Evolutionary conservation across 176 grass and related monocot genomes (phyloP).

Genomic region (Echinochloa phyllopogon): DNA sequence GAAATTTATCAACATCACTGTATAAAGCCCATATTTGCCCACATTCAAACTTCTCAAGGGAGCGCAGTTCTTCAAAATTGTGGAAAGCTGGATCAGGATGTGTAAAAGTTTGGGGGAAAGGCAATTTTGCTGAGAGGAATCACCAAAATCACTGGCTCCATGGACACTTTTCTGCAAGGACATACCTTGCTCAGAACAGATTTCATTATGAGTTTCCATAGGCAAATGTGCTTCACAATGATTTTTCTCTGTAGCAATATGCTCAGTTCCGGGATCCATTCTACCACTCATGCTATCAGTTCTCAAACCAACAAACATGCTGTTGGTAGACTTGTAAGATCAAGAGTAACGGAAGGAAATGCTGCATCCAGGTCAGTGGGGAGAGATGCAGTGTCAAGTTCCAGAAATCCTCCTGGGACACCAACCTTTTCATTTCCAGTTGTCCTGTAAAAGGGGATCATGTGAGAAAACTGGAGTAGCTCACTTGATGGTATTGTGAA

Average conservation of each 20-base stretch:
- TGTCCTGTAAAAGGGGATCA: constrained; percentile 67
- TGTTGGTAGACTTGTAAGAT: constrained; percentile 32
- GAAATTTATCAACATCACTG: constrained; percentile 67
- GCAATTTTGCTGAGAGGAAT: constrained; percentile 28
- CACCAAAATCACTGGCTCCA: constrained; percentile 13
- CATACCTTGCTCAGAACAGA: constrained; percentile 27
- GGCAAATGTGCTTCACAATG: background rate
- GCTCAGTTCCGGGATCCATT: constrained; percentile 31
- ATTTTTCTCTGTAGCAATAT: constrained; percentile 15
- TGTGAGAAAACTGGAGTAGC: constrained; percentile 80
- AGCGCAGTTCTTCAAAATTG: constrained; percentile 54
- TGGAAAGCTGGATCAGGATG: constrained; percentile 67
- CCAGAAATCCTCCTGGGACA: constrained; percentile 71
- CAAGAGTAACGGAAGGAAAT: constrained; percentile 57
- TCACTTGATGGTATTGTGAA: constrained; percentile 53
- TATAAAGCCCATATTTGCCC: constrained; percentile 97
- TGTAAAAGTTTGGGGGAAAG: constrained; percentile 17
- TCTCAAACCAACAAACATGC: constrained; percentile 6
- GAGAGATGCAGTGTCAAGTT: constrained; percentile 78
- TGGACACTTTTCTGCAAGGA: constrained; percentile 3
- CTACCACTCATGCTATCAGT: constrained; percentile 26
- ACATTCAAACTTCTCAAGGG: constrained; percentile 50
- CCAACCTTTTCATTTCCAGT: constrained; percentile 67
- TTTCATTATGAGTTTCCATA: constrained; percentile 20
- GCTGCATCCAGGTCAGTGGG: constrained; percentile 55